Percentiles rank a stretch among this genome's conserved stretches.
These are phyloP conservation scores for Wickerhamomyces strasburgensis DNA, from an alignment of 805 yeast genomes.

Conservation along the genomic window DNA sequence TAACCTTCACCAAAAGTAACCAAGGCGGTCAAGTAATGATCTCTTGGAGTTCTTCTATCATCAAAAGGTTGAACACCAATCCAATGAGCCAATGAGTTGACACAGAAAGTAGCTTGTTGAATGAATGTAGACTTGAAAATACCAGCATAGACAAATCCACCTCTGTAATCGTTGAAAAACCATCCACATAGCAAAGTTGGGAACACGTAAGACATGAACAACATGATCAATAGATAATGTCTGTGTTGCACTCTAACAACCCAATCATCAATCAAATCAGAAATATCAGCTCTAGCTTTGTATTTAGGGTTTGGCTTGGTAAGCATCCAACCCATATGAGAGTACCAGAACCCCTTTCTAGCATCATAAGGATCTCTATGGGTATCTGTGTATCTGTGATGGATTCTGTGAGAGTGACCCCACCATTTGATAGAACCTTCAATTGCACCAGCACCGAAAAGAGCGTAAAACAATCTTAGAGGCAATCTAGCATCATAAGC, in stretches of 20 bases:
- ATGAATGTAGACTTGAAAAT: conserved; percentile 61
- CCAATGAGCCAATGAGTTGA: conserved; percentile 83
- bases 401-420: conserved; percentile 82
- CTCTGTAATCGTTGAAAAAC: conserved; percentile 55
- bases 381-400: conserved; percentile 84
- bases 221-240: conserved; percentile 63
- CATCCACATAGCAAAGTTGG: conserved; percentile 57
- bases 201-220: conserved; percentile 51
- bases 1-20: conserved; percentile 88
- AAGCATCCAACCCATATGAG: conserved; percentile 87
- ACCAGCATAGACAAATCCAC: conserved; percentile 78
- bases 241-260: conserved; percentile 77
- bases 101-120: conserved; percentile 85
- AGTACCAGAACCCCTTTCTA: conserved; percentile 75
- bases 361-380: conserved; percentile 83
- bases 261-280: conserved; percentile 75
- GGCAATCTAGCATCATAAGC: conserved; percentile 61
- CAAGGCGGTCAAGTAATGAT: conserved; percentile 72
- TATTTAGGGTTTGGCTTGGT: conserved; percentile 74
- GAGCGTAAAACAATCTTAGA: conserved; percentile 58
- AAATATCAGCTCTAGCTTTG: conserved; percentile 54
- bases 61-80: conserved; percentile 83
- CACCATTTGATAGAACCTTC: conserved; percentile 90
- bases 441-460: conserved; percentile 78
- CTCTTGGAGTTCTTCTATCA: conserved; percentile 83